Evolutionary conservation across 257 asterid species (phyloP), one percentile per base, ranked within the genome.

Genomic region (Euphrasia confusa): DNA sequence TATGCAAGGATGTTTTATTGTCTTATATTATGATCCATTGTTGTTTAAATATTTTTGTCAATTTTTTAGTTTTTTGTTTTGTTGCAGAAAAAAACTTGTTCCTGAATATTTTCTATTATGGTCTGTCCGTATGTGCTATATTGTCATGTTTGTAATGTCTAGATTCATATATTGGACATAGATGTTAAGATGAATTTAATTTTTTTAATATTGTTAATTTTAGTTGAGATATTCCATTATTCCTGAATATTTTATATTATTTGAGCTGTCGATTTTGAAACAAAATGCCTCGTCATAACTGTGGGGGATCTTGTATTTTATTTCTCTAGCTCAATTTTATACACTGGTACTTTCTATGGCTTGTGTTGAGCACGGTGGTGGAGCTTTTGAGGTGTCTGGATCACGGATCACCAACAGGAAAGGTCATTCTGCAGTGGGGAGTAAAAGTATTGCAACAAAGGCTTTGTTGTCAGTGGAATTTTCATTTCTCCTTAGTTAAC

Each of bases 401-500:
- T 44, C 99, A 42, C 97, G 49, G 49, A 44, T 44, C 99, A 42
- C 97, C 99, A 55, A 92, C 99, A 27, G 99, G 89, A 73, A 92
- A 89, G 78, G 97, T 97, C 49, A 82, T 92, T 74, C 91, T 92
- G 71, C 95, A 81, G 71, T 92, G 92, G 95, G 99, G 82, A 58
- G 35, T 89, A 58, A 80, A 84, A 57, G 97, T 92, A 84, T 68
- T 58, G 69, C 17, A 17, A n/a, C 67, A 49, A 27, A 32, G 54
- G 52, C 69, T 67, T 70, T 35, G 0, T 21, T 42, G 54, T 71
- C 24, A 68, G 26, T 27, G 6, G 37, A n/a, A 49, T 48, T 14
- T 35, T 45, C 8, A 58, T 35, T 44, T 53, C 37, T 60, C 58
- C 61, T 54, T 18, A 4, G 18, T 37, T 1, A 49, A 18, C 57